Base-by-base conservation (phyloP, 768 basidiomycete species). In the Boletus subparvulus region DNA sequence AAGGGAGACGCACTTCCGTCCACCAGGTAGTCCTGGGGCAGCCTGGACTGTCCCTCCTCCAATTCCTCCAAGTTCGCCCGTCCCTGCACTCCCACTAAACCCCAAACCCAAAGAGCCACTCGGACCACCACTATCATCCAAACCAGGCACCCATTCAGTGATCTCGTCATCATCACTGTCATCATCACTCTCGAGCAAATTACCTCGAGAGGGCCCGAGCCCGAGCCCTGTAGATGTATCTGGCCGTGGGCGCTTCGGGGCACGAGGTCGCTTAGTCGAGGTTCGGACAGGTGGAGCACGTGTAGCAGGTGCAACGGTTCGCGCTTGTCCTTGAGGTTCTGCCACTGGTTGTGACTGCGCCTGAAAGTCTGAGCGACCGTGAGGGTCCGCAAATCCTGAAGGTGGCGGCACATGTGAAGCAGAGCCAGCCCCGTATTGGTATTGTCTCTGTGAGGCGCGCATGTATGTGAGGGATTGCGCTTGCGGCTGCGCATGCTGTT, bases 151-250 rank as follows among this genome's bases (percentile, higher is more conserved):
- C 63, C 60, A 67, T 24, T 71, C 70, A 21, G 51, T 28, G 21
- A 64, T 45, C 2, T 72, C 70, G 1, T 73, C 70, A 1, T 71
- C 70, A 0, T 71, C 70, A 10, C 68, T 73, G 2, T 72, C 70
- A 21, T 66, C 64, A 2, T 71, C 71, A 21, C 70, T 71, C n/a
- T 65, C 61, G 9, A 24, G 47, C 12, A 56, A 7, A 36, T 58
- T 52, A 13, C 42, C 30, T 44, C 53, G 54, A 43, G 52, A 21
- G 10, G 49, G 19, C 5, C 50, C 46, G 1, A 43, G 49, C 11
- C 36, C 21, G 19, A 30, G 8, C 4, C 49, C 55, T 6, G 46
- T 19, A 14, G 60, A 43, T 2, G 48, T 3, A 40, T 54, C 57
- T 17, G 45, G 52, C 36, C 66, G 52, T 36, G 6, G 50, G 12